Percentiles rank a stretch among this genome's conserved stretches.
These are phyloP conservation scores for Xylaria sp. DNA, from an alignment of 2,329 filamentous ascomycete species.

Conservation along the genomic window DNA sequence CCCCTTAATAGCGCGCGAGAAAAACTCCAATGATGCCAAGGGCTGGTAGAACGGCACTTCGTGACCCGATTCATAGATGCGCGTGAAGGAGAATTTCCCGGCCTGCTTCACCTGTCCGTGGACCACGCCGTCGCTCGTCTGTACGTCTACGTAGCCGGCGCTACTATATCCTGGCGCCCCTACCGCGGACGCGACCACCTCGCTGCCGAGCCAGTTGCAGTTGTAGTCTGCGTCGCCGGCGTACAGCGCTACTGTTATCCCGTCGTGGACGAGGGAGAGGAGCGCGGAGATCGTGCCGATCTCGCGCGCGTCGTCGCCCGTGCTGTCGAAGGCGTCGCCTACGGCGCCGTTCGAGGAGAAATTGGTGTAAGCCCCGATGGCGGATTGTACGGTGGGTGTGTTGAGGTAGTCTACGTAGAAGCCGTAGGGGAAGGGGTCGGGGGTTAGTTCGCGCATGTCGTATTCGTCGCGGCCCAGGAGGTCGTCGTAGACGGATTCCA, in stretches of 20 bases:
- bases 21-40: constrained; percentile 59
- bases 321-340: constrained; percentile 64
- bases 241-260: constrained; percentile 46
- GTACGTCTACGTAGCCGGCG: constrained; percentile 61
- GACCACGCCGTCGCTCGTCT: constrained; percentile 54
- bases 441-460: constrained; percentile 66
- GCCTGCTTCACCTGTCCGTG: constrained; percentile 65
- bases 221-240: constrained; percentile 51
- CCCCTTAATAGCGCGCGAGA: constrained; percentile 60
- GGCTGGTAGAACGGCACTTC: constrained; percentile 66
- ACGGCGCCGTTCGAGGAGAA: constrained; percentile 62
- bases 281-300: constrained; percentile 44
- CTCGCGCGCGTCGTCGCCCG: constrained; percentile 60
- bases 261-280: constrained; percentile 40
- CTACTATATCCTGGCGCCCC: constrained; percentile 53
- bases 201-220: constrained; percentile 50
- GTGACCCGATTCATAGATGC: constrained; percentile 57
- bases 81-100: constrained; percentile 61
- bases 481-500: constrained; percentile 64
- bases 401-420: constrained; percentile 70
- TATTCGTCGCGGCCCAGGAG: constrained; percentile 67
- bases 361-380: constrained; percentile 69
- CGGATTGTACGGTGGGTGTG: constrained; percentile 62
- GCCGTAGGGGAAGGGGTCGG: constrained; percentile 67
- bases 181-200: constrained; percentile 50